phyloP scores from a whole-genome alignment of 345 rosid genomes.

The Gossypium stocksii region DNA sequence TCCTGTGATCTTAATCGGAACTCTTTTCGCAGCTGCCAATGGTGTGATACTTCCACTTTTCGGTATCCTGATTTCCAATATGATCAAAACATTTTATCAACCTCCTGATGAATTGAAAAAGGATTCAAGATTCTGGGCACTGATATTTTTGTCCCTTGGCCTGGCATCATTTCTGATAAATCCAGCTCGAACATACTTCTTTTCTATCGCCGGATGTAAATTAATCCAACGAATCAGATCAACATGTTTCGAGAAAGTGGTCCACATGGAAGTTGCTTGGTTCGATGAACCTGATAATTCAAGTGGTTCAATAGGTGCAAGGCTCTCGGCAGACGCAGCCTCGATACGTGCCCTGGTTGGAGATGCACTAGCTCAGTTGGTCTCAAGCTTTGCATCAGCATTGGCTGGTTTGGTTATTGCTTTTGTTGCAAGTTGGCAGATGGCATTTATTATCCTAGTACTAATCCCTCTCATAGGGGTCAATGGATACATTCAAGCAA shows the following conservation, averaged over 20 bases:
- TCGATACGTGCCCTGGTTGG: slow-evolving; percentile 66
- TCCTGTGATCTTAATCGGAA: slow-evolving; percentile 55
- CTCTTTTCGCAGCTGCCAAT: slow-evolving; percentile 41
- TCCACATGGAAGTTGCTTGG: slow-evolving; percentile 83
- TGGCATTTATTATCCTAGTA: slow-evolving; percentile 54
- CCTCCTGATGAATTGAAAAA: slow-evolving; percentile 51
- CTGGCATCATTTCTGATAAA: slow-evolving; percentile 42
- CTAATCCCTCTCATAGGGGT: slow-evolving; percentile 60
- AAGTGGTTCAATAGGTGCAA: slow-evolving; percentile 81
- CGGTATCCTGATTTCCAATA: slow-evolving; percentile 49
- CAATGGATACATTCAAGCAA: slow-evolving; percentile 54
- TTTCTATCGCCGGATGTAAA: slow-evolving; percentile 66
- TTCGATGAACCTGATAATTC: slow-evolving; percentile 75
- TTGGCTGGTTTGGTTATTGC: slow-evolving; percentile 66
- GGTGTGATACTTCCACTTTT: slow-evolving; percentile 61
- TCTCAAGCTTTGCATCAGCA: slow-evolving; percentile 58
- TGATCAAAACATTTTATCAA: slow-evolving; percentile 52
- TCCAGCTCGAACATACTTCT: slow-evolving; percentile 53
- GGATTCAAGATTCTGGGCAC: slow-evolving; percentile 65
- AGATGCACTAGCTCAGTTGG: slow-evolving; percentile 58
- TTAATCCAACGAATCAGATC: slow-evolving; percentile 60
- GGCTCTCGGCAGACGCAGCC: slow-evolving; percentile 84
- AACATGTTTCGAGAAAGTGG: slow-evolving; percentile 77
- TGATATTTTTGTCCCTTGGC: slow-evolving; percentile 55
- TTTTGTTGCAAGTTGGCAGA: slow-evolving; percentile 61